Conservation (phyloP, 129 eudicot species). For the Flaveria bidentis region DNA sequence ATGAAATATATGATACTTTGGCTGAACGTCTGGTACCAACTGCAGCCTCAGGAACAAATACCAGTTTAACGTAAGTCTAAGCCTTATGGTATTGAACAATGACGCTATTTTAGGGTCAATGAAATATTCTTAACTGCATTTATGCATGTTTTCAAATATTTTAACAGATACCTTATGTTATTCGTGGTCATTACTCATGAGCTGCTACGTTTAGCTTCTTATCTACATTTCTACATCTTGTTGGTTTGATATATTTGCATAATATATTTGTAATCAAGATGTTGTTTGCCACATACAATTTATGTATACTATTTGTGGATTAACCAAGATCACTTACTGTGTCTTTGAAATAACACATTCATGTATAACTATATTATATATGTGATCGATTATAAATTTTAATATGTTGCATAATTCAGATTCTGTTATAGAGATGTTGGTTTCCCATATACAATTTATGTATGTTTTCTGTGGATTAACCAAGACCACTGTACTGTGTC, state of each 20-base stretch:
- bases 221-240: background rate
- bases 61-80: slow-evolving; percentile 68
- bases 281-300: background rate
- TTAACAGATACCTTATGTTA: slow-evolving; percentile 14
- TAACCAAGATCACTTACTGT: background rate
- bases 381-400: background rate
- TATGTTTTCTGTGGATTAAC: background rate
- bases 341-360: background rate
- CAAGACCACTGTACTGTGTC: background rate
- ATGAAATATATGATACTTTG: slow-evolving; percentile 75
- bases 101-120: slow-evolving; percentile 6
- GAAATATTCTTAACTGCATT: slow-evolving; percentile 19
- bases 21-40: slow-evolving; percentile 84
- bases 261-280: too few species aligned
- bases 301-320: background rate
- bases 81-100: slow-evolving; percentile 1
- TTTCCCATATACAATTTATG: background rate
- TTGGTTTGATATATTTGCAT: background rate
- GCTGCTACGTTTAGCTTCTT: slow-evolving; percentile 6
- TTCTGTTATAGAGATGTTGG: too few species aligned
- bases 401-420: background rate
- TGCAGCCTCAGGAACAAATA: slow-evolving; percentile 72
- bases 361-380: background rate
- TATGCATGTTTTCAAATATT: background rate
- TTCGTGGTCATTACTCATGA: background rate